A percentile compares a stretch with the other conserved stretches of the same genome.
These are phyloP conservation scores for Fusarium falciforme DNA, from an alignment of 2,329 filamentous ascomycete species.

Conservation along the genomic window DNA sequence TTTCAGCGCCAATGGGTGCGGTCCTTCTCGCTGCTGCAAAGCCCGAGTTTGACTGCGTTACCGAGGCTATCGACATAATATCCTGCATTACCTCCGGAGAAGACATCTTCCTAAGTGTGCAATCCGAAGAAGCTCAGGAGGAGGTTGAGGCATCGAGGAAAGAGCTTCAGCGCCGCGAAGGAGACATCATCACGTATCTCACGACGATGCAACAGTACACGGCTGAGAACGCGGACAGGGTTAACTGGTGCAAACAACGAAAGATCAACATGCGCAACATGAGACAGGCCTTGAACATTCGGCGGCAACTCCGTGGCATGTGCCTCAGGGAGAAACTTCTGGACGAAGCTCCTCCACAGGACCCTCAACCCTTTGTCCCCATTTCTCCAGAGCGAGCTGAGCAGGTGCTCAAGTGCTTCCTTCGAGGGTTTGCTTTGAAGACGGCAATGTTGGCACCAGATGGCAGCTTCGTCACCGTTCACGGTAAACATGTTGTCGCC, in stretches of 20 bases:
- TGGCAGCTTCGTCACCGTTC: conserved; percentile 68
- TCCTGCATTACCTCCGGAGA: conserved; percentile 72
- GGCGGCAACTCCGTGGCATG: conserved; percentile 69
- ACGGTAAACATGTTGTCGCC: conserved; percentile 69
- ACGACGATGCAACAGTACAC: conserved; percentile 72
- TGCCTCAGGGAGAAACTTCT: conserved; percentile 66
- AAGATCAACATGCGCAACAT: conserved; percentile 70
- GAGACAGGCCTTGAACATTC: conserved; percentile 71
- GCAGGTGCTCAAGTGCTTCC: conserved; percentile 68
- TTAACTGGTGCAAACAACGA: conserved; percentile 68
- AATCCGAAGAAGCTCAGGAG: conserved; percentile 67
- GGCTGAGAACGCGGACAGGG: conserved; percentile 65
- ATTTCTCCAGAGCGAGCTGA: conserved; percentile 65
- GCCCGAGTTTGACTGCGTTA: conserved; percentile 76
- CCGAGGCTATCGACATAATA: conserved; percentile 88
- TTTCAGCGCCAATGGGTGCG: conserved; percentile 83
- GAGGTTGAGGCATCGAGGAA: conserved; percentile 64
- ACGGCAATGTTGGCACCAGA: conserved; percentile 71
- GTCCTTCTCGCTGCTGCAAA: conserved; percentile 84
- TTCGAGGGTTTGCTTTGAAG: conserved; percentile 70
- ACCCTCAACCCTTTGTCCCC: conserved; percentile 68
- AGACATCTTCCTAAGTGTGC: conserved; percentile 70
- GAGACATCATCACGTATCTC: conserved; percentile 73
- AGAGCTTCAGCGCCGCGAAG: conserved; percentile 70
- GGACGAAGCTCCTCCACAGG: conserved; percentile 56